Evolutionary conservation across 805 yeast genomes (phyloP).

Genomic region (Candida stauntonica): DNA sequence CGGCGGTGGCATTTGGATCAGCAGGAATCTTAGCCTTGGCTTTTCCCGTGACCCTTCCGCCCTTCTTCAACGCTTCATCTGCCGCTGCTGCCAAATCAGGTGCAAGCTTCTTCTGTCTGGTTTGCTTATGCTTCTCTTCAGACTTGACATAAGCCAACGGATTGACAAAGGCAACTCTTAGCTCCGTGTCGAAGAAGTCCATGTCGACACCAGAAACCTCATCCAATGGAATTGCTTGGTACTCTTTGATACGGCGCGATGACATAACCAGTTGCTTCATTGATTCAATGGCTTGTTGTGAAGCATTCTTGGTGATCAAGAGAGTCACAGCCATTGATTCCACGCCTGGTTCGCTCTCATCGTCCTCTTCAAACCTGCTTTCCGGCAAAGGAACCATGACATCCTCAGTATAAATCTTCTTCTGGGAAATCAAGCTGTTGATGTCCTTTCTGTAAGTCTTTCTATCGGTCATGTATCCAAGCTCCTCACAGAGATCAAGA

Average conservation of each 20-base stretch:
- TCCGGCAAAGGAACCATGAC: slow-evolving; percentile 19
- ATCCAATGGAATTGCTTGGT: slow-evolving; percentile 4
- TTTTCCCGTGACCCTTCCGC: slow-evolving; percentile 1
- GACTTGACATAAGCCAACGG: slow-evolving; percentile 3
- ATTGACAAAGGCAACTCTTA: slow-evolving; percentile 18
- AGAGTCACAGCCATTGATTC: slow-evolving; percentile 13
- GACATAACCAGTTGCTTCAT: slow-evolving; percentile 1
- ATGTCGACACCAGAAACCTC: slow-evolving; percentile 21
- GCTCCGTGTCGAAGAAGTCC: slow-evolving; percentile 26
- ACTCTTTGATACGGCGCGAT: slow-evolving; percentile 1
- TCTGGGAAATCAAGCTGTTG: slow-evolving; percentile 29
- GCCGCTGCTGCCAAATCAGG: slow-evolving; percentile 6
- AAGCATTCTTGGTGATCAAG: slow-evolving; percentile 25
- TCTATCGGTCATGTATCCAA: slow-evolving; percentile 48
- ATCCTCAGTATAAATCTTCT: slow-evolving; percentile 25
- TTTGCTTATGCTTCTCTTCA: neutral
- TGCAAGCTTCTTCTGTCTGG: slow-evolving; percentile 1
- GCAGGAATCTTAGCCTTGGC: slow-evolving; percentile 6
- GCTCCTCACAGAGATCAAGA: slow-evolving; percentile 32
- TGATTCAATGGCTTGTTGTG: slow-evolving; percentile 4
- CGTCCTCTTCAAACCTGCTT: slow-evolving; percentile 1
- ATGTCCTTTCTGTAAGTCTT: slow-evolving; percentile 49
- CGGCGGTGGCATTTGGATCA: slow-evolving; percentile 9
- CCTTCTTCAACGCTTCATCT: slow-evolving; percentile 1
- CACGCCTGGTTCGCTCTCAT: neutral